phyloP scores from a whole-genome alignment of 768 basidiomycete genomes.

The Suillus luteus region DNA sequence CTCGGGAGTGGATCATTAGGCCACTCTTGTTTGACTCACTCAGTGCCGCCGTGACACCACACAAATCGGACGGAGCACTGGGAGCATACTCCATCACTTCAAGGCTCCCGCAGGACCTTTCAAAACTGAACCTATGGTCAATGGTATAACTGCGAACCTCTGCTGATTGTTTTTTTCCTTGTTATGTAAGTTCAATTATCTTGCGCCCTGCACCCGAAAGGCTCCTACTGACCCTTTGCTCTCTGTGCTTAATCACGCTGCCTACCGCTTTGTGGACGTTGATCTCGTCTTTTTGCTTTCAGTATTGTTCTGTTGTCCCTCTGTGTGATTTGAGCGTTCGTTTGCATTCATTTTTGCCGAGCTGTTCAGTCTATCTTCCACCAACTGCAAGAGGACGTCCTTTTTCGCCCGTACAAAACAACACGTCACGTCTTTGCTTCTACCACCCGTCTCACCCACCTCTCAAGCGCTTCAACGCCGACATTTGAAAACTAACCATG shows the following conservation, averaged over 20 bases:
- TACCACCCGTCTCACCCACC: conserved; percentile 23
- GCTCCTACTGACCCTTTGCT: conserved; percentile 25
- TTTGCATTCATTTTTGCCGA: conserved; percentile 30
- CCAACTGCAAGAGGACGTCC: conserved; percentile 25
- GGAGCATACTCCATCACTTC: conserved; percentile 26
- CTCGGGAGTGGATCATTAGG: conserved; percentile 23
- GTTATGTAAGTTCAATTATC: conserved; percentile 40
- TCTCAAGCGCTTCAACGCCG: conserved; percentile 21
- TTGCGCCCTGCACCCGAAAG: conserved; percentile 24
- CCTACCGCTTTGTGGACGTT: conserved; percentile 27
- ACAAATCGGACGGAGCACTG: conserved; percentile 23
- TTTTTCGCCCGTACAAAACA: conserved; percentile 31
- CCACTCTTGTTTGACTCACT: conserved; percentile 24
- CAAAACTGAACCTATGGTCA: conserved; percentile 31
- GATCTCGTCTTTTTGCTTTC: conserved; percentile 23
- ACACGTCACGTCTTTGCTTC: conserved; percentile 32
- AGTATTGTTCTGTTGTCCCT: conserved; percentile 22
- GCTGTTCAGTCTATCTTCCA: conserved; percentile 23
- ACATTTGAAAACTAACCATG: conserved; percentile 30
- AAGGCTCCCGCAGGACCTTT: conserved; percentile 18
- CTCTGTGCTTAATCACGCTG: conserved; percentile 18
- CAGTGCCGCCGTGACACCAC: conserved; percentile 27
- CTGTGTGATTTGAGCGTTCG: conserved; percentile 36
- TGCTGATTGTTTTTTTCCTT: conserved; percentile 27
- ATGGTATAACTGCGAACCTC: conserved; percentile 33